Base-by-base conservation (phyloP, 176 grass and related monocot genomes). In the Dendrocalamus sinicus region DNA sequence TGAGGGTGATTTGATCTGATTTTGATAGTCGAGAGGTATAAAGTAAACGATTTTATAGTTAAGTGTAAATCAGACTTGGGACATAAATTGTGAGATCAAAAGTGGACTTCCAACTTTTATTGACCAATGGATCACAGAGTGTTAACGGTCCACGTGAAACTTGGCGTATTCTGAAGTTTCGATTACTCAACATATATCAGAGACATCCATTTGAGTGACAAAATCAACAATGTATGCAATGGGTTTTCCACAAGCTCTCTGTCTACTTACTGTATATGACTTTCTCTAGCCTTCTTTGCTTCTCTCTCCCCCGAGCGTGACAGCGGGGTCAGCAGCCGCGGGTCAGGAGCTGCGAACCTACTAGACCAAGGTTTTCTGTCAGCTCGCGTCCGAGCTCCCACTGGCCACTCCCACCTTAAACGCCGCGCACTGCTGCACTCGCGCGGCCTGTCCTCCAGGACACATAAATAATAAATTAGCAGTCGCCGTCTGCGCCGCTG, bases 401-500 rank as follows among this genome's bases (percentile, higher is more conserved):
- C n/a, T n/a, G n/a, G n/a, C n/a, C n/a, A n/a, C 39, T 19, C 32
- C 17, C 65, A 11, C 71, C 45, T 4, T 73, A 73, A 10, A 62
- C 37, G 37, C 46, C 16, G 24, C 53, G 24, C n/a, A 3, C 43
- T 16, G 70, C 44, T 23, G 44, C 5, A 9, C 67, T 78, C 30
- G 30, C 37, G 4, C 37, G 4, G 37, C 26, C 59, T 13, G 54
- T 13, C 17, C 23, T 13, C 17, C 23, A 59, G 13, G 14, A 40
- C 76, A 70, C 69, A 75, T 45, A 81, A 81, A 69, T 23, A 60
- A 75, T 45, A 81, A 81, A 69, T 23, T 26, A 30, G 10, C 61
- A 1, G 61, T 52, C 83, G 52, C 63, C 61, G 12, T 81, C 80
- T 39, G 24, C 23, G 53, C 62, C 40, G 67, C 47, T 67, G 39